Conservation (phyloP, 2,329 filamentous ascomycete genomes). For the Verticillium isaacii region DNA sequence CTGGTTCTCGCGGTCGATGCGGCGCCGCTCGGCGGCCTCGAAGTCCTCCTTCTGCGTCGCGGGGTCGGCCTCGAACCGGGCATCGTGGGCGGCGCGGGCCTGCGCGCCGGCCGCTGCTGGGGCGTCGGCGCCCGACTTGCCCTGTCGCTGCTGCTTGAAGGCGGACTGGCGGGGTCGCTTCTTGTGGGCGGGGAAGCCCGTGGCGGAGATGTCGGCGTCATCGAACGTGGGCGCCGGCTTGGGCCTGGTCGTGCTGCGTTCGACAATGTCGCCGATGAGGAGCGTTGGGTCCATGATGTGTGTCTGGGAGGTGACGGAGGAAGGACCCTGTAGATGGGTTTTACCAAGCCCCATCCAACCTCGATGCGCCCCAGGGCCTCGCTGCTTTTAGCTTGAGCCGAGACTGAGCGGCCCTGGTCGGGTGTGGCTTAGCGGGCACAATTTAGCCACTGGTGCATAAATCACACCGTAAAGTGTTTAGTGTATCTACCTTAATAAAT, state of each 20-base stretch:
- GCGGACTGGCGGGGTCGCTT: constrained; percentile 68
- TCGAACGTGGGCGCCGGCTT: constrained; percentile 58
- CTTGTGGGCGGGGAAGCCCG: constrained; percentile 86
- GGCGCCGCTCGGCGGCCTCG: constrained; percentile 56
- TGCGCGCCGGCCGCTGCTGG: constrained; percentile 8
- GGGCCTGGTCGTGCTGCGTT: constrained; percentile 58
- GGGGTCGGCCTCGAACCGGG: constrained; percentile 7
- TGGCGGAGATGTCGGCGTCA: constrained; percentile 48
- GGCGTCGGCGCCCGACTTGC: constrained; percentile 19
- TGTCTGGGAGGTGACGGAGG: neutral
- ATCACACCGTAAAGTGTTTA: no score
- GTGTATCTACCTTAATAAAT: no score
- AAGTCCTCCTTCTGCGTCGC: constrained; percentile 17
- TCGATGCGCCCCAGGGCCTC: no score
- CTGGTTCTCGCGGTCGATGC: constrained; percentile 80
- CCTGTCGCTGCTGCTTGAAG: constrained; percentile 68
- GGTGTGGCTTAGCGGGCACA: no score
- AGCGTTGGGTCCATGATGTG: constrained; percentile 34
- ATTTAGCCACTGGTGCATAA: no score
- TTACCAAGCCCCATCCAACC: no score
- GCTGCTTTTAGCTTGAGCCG: no score
- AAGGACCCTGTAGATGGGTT: neutral
- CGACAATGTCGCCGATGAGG: constrained; percentile 71
- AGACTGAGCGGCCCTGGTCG: no score
- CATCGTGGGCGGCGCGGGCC: constrained; percentile 4